Conservation (phyloP, 2,329 filamentous ascomycete species). For the Coniochaeta hoffmannii region DNA sequence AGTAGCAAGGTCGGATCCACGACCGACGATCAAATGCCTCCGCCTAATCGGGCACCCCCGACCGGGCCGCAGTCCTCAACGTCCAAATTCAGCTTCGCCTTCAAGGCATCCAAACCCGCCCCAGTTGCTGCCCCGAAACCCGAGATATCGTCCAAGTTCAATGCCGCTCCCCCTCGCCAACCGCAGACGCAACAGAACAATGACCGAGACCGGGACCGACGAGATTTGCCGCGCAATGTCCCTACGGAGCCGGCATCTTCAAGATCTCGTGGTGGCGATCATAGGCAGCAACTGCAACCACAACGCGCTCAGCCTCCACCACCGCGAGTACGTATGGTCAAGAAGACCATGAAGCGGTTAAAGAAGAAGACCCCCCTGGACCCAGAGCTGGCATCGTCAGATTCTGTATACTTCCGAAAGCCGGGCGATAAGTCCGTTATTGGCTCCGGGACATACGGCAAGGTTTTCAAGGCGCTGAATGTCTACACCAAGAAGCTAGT, state of each 20-base stretch:
- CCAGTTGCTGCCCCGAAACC: slow-evolving; percentile 53
- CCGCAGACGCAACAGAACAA: not conserved
- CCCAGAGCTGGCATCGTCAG: slow-evolving; percentile 66
- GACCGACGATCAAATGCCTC: slow-evolving; percentile 43
- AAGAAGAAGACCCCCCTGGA: slow-evolving; percentile 66
- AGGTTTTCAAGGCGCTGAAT: slow-evolving; percentile 89
- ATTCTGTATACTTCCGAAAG: slow-evolving; percentile 90
- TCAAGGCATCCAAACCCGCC: slow-evolving; percentile 63
- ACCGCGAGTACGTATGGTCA: slow-evolving; percentile 53
- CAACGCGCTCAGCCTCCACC: slow-evolving; percentile 26
- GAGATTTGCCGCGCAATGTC: slow-evolving; percentile 40
- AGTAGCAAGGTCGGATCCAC: slow-evolving; percentile 31
- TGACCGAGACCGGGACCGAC: slow-evolving; percentile 26
- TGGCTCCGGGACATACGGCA: slow-evolving; percentile 90
- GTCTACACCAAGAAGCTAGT: slow-evolving; percentile 83
- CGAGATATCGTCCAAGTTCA: slow-evolving; percentile 62
- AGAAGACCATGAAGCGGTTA: slow-evolving; percentile 59
- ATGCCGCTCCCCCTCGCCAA: slow-evolving; percentile 48
- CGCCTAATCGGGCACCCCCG: slow-evolving; percentile 45
- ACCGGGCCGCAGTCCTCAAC: slow-evolving; percentile 45
- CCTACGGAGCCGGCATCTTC: slow-evolving; percentile 48
- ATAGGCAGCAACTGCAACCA: slow-evolving; percentile 18
- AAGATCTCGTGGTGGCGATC: slow-evolving; percentile 23
- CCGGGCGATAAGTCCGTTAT: slow-evolving; percentile 97
- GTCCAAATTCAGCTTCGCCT: slow-evolving; percentile 86